Percentiles rank a stretch among this genome's conserved stretches.
Evolutionary conservation across 1,284 basidiomycete genomes (phyloP).

Genomic region (Pholiota adiposa): DNA sequence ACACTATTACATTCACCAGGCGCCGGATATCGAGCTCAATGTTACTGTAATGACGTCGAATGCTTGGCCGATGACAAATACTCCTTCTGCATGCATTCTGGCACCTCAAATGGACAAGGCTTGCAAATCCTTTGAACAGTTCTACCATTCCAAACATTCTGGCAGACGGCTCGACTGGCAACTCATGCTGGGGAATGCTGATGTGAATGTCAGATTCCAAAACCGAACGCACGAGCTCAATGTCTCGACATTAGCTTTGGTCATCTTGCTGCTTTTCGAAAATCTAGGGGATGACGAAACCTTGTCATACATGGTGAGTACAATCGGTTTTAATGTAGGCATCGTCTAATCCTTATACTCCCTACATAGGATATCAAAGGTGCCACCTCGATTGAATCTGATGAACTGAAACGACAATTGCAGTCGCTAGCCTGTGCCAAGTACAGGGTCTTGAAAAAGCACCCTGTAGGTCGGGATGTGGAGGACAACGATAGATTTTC

Average conservation of each 20-base stretch:
- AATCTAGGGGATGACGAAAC: slow-evolving; percentile 68
- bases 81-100: slow-evolving; percentile 66
- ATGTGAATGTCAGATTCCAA: slow-evolving; percentile 87
- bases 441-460: slow-evolving; percentile 91
- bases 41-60: slow-evolving; percentile 93
- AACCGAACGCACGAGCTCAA: slow-evolving; percentile 87
- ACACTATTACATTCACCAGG: slow-evolving; percentile 43
- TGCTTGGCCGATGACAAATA: slow-evolving; percentile 86
- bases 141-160: slow-evolving; percentile 88
- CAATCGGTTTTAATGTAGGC: background rate
- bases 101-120: slow-evolving; percentile 67
- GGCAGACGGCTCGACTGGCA: slow-evolving; percentile 96
- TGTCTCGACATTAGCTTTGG: slow-evolving; percentile 88
- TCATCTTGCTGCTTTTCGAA: slow-evolving; percentile 91
- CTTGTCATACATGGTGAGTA: slow-evolving; percentile 71
- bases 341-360: slow-evolving; percentile 3
- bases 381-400: slow-evolving; percentile 77
- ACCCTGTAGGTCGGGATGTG: slow-evolving; percentile 88
- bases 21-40: slow-evolving; percentile 77
- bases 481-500: slow-evolving; percentile 80
- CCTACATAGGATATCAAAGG: slow-evolving; percentile 62
- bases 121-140: slow-evolving; percentile 83
- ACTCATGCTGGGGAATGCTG: slow-evolving; percentile 89
- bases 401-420: slow-evolving; percentile 87
- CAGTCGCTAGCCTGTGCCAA: slow-evolving; percentile 98